Evolutionary conservation across 768 basidiomycete species (phyloP), one percentile per base, ranked within the genome.

Genomic region (Hericium erinaceus): DNA sequence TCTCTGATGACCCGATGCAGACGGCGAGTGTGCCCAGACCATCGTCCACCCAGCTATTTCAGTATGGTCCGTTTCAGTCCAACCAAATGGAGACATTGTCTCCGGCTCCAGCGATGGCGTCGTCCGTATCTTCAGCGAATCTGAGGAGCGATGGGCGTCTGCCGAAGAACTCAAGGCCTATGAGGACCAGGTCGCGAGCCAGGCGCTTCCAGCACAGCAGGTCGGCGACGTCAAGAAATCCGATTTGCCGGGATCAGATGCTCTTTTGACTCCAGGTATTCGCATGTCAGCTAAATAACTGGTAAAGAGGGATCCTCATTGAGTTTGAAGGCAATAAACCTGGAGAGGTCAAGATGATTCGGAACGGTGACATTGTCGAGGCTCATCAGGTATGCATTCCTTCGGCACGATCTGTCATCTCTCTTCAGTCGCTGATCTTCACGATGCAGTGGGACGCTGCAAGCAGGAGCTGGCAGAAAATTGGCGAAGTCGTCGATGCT

Each of bases 401-500:
- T 33, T 33, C 9, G 33, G 33, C 22, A 12, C 16, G 2, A 26
- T 9, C 49, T 51, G 5, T 11, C 11, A 15, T 52, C 39, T 52
- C 50, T 7, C 4, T 38, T 20, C 26, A 22, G 49, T 16, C 2
- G 33, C 20, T 41, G 52, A 22, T 52, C 48, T 24, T 15, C 38
- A 39, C 11, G 24, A 16, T 11, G 33, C 59, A 98, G 92, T 98
- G 95, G 95, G 89, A 94, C 57, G 76, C 73, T 41, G 71, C 77
- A 3, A 73, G 75, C 10, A 73, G 71, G 16, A 78, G 77, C 24
- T 99, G 97, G 97, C 82, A 92, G 69, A 95, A 95, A 69, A 84
- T 98, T 38, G 97, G 97, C 22, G 89, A 95, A 64, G 95, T 98
- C 5, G 93, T 95, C 4, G 97, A 97, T 66, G 95, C 94, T 18